Conservation (phyloP, 2,329 filamentous ascomycete genomes). For the Didymellaceae sp. region DNA sequence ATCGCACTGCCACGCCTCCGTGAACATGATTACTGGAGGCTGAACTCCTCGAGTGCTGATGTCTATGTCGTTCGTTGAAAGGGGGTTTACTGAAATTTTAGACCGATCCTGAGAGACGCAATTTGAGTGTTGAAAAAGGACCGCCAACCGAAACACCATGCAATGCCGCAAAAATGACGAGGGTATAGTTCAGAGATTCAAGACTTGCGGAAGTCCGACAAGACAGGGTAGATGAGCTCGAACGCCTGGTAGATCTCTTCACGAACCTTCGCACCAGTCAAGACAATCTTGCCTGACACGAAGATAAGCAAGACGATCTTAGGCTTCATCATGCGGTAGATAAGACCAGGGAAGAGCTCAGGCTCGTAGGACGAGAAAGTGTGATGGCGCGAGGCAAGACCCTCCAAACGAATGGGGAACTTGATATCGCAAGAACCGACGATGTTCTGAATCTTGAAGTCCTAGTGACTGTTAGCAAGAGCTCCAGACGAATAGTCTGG, state of each 20-base stretch:
- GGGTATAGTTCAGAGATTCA: slow-evolving; percentile 47
- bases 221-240: slow-evolving; percentile 42
- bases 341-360: slow-evolving; percentile 97
- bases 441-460: slow-evolving; percentile 98
- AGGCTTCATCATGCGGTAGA: slow-evolving; percentile 99
- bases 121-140: slow-evolving; percentile 22
- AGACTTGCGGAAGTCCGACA: slow-evolving; percentile 67
- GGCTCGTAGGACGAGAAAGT: slow-evolving; percentile 96
- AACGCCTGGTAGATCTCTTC: slow-evolving; percentile 77
- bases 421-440: slow-evolving; percentile 99
- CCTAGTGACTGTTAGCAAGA: slow-evolving; percentile 48
- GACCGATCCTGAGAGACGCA: slow-evolving; percentile 25
- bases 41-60: slow-evolving; percentile 38
- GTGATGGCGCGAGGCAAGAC: slow-evolving; percentile 94
- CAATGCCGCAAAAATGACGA: slow-evolving; percentile 48
- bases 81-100: slow-evolving; percentile 39
- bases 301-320: slow-evolving; percentile 99
- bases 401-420: slow-evolving; percentile 96
- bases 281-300: slow-evolving; percentile 96
- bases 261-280: slow-evolving; percentile 95
- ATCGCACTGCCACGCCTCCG: slow-evolving; percentile 26
- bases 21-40: slow-evolving; percentile 39
- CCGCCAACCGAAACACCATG: slow-evolving; percentile 46
- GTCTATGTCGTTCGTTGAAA: slow-evolving; percentile 41
- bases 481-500: slow-evolving; percentile 19